A percentile compares a stretch with the other conserved stretches of the same genome.
These are phyloP conservation scores for Durio zibethinus DNA, from an alignment of 345 rosid genomes.

Conservation along the genomic window DNA sequence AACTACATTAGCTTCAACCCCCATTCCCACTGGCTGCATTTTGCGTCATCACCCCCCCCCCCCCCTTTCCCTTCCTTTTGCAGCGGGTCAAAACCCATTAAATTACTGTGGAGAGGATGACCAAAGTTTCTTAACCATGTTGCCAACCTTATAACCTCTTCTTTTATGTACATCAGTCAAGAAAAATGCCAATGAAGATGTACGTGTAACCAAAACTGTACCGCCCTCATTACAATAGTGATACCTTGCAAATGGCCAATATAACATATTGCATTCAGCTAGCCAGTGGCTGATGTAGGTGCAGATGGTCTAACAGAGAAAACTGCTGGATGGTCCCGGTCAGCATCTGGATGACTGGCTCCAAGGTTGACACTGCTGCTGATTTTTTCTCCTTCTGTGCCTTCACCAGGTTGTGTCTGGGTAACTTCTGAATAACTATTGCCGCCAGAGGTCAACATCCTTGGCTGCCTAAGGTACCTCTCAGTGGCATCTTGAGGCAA, in stretches of 20 bases:
- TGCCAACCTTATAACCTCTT: slow-evolving; percentile 22
- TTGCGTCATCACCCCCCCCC: background rate
- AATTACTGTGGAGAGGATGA: slow-evolving; percentile 1
- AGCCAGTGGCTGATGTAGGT: slow-evolving; percentile 36
- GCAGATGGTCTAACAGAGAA: slow-evolving; percentile 27
- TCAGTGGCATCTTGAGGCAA: slow-evolving; percentile 40
- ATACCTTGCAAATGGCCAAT: slow-evolving; percentile 10
- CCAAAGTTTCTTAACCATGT: slow-evolving; percentile 19
- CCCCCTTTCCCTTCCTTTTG: background rate
- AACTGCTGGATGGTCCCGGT: slow-evolving; percentile 20
- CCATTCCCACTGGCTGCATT: slow-evolving; percentile 14
- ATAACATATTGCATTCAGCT: slow-evolving; percentile 3
- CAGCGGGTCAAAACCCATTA: background rate
- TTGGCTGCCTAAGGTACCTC: slow-evolving; percentile 36
- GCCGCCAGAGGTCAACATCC: slow-evolving; percentile 27
- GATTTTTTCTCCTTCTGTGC: slow-evolving; percentile 20
- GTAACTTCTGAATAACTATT: slow-evolving; percentile 22
- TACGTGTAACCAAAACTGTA: slow-evolving; percentile 16
- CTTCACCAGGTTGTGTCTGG: slow-evolving; percentile 14
- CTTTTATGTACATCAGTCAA: slow-evolving; percentile 38
- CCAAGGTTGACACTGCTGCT: slow-evolving; percentile 2
- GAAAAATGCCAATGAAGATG: slow-evolving; percentile 15
- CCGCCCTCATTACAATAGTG: background rate
- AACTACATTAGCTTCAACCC: slow-evolving; percentile 36
- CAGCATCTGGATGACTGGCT: slow-evolving; percentile 26